phyloP scores from a whole-genome alignment of 2,329 filamentous ascomycete species.

The Colletotrichum horii region DNA sequence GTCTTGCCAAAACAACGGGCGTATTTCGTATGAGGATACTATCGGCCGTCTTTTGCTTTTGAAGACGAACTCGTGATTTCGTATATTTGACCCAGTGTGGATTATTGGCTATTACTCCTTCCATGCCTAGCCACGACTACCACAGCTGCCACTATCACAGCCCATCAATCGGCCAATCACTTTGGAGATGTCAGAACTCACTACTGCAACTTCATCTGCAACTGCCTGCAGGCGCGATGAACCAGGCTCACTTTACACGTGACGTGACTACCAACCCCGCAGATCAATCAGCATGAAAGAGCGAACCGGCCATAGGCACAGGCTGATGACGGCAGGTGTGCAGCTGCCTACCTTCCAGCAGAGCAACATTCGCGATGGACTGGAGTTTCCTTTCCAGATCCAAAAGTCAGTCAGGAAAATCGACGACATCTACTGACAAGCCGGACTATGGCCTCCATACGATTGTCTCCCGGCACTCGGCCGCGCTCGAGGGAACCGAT shows the following conservation, averaged over 20 bases:
- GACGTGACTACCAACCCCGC: background rate
- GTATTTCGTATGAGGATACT: background rate
- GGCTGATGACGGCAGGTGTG: background rate
- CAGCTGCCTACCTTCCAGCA: background rate
- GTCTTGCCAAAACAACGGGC: background rate
- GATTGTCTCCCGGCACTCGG: background rate
- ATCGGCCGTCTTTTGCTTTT: background rate
- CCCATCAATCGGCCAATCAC: background rate
- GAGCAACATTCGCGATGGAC: background rate
- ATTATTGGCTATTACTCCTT: background rate
- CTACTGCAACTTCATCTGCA: background rate
- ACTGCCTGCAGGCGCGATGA: background rate
- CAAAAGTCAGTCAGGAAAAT: background rate
- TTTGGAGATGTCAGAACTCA: rapidly evolving
- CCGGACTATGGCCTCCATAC: background rate
- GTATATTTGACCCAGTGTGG: background rate
- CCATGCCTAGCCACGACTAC: background rate
- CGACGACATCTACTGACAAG: background rate
- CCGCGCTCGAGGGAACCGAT: background rate
- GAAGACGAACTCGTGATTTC: background rate
- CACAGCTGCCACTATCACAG: background rate
- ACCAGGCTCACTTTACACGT: background rate
- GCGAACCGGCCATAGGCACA: background rate
- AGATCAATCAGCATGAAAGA: background rate
- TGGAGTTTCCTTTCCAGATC: background rate